Percentiles rank a stretch among this genome's conserved stretches.
phyloP scores from a whole-genome alignment of 2,329 filamentous ascomycete genomes.

The Capronia americana region DNA sequence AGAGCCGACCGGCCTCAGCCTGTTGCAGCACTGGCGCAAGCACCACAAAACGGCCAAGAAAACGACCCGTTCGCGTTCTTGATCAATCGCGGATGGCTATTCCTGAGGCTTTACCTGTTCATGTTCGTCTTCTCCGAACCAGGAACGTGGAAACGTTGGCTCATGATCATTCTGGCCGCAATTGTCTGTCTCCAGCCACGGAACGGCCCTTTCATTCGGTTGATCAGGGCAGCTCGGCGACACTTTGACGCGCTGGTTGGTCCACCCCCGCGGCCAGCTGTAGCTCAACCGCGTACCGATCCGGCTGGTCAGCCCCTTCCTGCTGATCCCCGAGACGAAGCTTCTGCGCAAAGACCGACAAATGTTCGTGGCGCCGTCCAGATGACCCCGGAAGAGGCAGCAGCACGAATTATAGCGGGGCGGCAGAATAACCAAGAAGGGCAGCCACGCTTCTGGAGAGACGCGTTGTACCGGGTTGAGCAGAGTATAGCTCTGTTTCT shows the following conservation, averaged over 20 bases:
- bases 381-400: conserved; percentile 39
- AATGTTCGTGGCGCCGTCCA: conserved; percentile 33
- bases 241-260: conserved; percentile 53
- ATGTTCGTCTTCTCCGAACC: conserved; percentile 63
- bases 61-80: conserved; percentile 50
- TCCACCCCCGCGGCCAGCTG: conserved; percentile 31
- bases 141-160: conserved; percentile 53
- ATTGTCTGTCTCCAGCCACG: conserved; percentile 51
- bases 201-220: conserved; percentile 47
- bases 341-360: conserved; percentile 20
- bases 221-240: conserved; percentile 50
- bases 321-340: not conserved
- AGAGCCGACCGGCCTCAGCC: conserved; percentile 13
- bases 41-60: conserved; percentile 29
- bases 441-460: conserved; percentile 31
- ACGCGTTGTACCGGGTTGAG: conserved; percentile 50
- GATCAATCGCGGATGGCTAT: conserved; percentile 60
- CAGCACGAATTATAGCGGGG: conserved; percentile 36
- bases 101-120: conserved; percentile 64
- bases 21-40: conserved; percentile 21
- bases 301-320: conserved; percentile 16
- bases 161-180: conserved; percentile 49
- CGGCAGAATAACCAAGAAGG: conserved; percentile 25
- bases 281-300: conserved; percentile 21
- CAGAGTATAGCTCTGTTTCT: conserved; percentile 66